Conservation (phyloP, 1,284 basidiomycete genomes). For the Termitomyces sp. region DNA sequence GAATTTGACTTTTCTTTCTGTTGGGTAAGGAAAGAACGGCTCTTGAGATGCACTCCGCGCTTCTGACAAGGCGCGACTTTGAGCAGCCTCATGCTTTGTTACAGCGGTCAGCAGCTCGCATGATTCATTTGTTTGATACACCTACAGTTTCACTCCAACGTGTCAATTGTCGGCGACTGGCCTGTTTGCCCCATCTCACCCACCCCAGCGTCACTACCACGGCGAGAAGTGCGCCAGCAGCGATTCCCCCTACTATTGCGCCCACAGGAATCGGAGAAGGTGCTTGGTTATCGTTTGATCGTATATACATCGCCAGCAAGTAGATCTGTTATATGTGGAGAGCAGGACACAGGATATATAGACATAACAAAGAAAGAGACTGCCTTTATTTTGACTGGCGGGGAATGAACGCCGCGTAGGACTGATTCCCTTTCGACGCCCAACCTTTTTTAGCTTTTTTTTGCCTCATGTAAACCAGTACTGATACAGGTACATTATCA, state of each 20-base stretch:
- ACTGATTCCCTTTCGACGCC: not conserved
- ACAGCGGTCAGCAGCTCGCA: constrained; percentile 2
- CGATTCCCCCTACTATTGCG: constrained; percentile 48
- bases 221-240: constrained; percentile 44
- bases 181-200: constrained; percentile 45
- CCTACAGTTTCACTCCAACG: constrained; percentile 21
- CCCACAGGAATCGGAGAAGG: constrained; percentile 37
- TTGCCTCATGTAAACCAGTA: constrained; percentile 13
- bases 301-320: constrained; percentile 27
- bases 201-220: constrained; percentile 40
- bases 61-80: not conserved
- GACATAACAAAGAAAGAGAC: not conserved
- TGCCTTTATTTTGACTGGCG: not conserved
- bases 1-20: constrained; percentile 21
- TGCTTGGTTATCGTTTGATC: constrained; percentile 11
- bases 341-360: not conserved
- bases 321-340: not conserved
- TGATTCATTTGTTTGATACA: constrained; percentile 32
- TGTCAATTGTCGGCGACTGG: constrained; percentile 35
- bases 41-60: constrained; percentile 15
- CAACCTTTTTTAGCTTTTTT: constrained; percentile 6
- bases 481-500: too few relatives aligned
- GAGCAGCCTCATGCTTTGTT: constrained; percentile 33
- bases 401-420: constrained; percentile 5
- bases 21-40: constrained; percentile 18